Evolutionary conservation across 2,329 filamentous ascomycete species (phyloP), one percentile per base, ranked within the genome.

Genomic region (Colletotrichum sp.): DNA sequence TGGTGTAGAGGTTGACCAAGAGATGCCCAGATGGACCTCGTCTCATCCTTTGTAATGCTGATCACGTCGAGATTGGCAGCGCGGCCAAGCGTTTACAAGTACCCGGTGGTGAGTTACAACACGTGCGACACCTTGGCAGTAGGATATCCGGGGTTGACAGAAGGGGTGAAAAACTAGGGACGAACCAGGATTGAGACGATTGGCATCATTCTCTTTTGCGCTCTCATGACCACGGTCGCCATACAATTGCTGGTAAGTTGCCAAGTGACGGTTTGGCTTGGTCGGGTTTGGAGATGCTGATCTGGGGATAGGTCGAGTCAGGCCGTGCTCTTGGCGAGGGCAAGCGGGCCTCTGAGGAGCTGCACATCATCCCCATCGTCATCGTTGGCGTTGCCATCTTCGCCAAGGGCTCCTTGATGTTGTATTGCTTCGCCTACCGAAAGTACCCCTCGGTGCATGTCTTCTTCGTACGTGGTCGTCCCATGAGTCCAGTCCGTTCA

Each of bases 161-260:
- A 26, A 10, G 32, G n/a, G 36, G 68, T 62, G 64, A 64, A 71
- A 69, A 70, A 52, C 21, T 78, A 88, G 85, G 92, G 90, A 57
- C 89, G 92, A 9, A 92, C 88, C 6, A 88, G 92, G 72, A 90
- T 93, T 70, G 92, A 93, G 83, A 92, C 92, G 4, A 88, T 93
- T 74, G 92, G 91, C 32, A 91, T 93, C 77, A 91, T 94, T 79
- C 88, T 93, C 62, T 93, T 93, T 82, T 92, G 91, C 77, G 90
- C 91, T 59, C 85, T 93, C 75, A 93, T 93, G 91, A 92, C 92
- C 3, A 93, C 91, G 0, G 91, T 93, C 5, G 91, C 92, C 64
- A 90, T 93, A 32, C 89, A 93, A 79, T 85, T 93, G 32, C 88
- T 92, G 64, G 89, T 90, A 82, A 82, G 88, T 82, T 59, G 60